A percentile compares a stretch with the other conserved stretches of the same genome.
Evolutionary conservation across 2,329 filamentous ascomycete genomes (phyloP).

Genomic region (Harringtonia lauricola): DNA sequence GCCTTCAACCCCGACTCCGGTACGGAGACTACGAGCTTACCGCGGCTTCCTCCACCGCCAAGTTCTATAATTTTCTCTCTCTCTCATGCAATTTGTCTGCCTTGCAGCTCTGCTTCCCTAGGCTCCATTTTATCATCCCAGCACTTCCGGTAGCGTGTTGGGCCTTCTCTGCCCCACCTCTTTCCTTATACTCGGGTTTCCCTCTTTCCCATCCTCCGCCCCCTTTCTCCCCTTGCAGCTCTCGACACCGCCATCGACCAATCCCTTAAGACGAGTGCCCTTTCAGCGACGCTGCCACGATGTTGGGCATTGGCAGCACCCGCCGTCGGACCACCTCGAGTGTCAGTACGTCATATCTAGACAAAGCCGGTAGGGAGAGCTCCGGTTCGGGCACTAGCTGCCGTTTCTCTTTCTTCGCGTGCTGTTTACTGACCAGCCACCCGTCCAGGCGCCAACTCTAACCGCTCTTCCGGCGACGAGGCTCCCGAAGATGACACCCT

Average conservation of each 20-base stretch:
- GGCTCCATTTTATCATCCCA: no score
- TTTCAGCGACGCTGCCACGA: neutral
- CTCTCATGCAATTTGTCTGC: no score
- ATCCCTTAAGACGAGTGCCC: neutral
- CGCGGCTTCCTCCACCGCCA: no score
- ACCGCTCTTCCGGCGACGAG: constrained; percentile 45
- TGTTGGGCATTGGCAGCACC: constrained; percentile 9
- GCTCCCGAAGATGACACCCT: constrained; percentile 61
- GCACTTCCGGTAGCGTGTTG: no score
- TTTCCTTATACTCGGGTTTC: no score
- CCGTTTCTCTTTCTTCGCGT: neutral
- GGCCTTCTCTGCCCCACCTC: no score
- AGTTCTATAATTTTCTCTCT: no score
- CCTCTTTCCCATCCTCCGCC: no score
- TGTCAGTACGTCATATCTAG: constrained; percentile 21
- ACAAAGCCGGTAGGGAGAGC: no score
- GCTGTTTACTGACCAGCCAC: constrained; percentile 1
- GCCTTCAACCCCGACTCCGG: no score
- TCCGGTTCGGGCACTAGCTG: neutral
- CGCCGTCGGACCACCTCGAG: constrained; percentile 21
- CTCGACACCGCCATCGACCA: neutral
- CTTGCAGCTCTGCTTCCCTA: no score
- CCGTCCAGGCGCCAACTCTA: constrained; percentile 8
- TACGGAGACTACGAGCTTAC: no score
- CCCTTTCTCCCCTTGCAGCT: neutral